Conservation (phyloP, 225 moss, liverwort and hornwort species). For the Physcomitrellopsis africana region DNA sequence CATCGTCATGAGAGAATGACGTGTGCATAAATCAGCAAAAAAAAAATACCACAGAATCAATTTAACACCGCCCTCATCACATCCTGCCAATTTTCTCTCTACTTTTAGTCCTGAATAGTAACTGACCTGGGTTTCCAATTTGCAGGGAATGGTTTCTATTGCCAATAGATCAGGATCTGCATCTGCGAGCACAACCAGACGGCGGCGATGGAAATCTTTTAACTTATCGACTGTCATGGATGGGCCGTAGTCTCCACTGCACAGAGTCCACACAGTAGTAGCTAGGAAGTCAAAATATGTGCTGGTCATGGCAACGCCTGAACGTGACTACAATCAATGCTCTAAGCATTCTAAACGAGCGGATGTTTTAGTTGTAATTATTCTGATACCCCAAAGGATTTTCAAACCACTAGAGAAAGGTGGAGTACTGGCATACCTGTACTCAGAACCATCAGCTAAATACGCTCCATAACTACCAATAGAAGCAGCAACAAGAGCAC, state of each 20-base stretch:
- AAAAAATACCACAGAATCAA: neutral
- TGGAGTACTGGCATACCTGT: slow-evolving; percentile 56
- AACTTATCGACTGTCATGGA: slow-evolving; percentile 80
- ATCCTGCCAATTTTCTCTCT: neutral
- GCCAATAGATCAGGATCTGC: slow-evolving; percentile 89
- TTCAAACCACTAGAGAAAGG: neutral
- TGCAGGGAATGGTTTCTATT: slow-evolving; percentile 93
- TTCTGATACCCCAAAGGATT: neutral
- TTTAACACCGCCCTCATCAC: neutral
- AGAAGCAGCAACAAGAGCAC: slow-evolving; percentile 91
- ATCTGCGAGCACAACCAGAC: slow-evolving; percentile 78
- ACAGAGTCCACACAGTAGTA: slow-evolving; percentile 21
- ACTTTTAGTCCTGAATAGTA: slow-evolving; percentile 13
- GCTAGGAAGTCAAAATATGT: neutral
- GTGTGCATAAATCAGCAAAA: neutral
- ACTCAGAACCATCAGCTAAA: slow-evolving; percentile 97
- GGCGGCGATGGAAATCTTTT: slow-evolving; percentile 88
- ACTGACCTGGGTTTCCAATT: slow-evolving; percentile 80
- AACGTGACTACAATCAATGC: neutral
- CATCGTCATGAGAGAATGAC: slow-evolving; percentile 5
- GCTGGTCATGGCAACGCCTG: neutral
- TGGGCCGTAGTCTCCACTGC: slow-evolving; percentile 91
- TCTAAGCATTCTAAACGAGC: neutral
- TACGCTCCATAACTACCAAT: slow-evolving; percentile 98
- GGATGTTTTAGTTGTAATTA: neutral